Evolutionary conservation across 148 eudicot genomes (phyloP).

Genomic region (Vaccinium macrocarpon): DNA sequence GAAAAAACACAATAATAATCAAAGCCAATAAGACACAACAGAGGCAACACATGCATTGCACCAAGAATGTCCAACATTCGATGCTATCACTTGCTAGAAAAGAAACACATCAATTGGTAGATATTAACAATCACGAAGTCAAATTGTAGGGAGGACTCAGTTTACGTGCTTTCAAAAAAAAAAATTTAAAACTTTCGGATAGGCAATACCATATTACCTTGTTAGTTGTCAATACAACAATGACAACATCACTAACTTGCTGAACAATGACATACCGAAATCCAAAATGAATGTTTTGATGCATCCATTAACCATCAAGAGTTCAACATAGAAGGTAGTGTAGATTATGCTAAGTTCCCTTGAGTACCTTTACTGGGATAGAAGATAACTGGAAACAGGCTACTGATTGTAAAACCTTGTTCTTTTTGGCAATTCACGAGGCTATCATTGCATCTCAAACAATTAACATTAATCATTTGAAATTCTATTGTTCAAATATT

Average conservation of each 20-base stretch:
- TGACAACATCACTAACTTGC: neutral
- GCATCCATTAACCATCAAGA: too few relatives aligned
- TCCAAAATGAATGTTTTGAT: too few relatives aligned
- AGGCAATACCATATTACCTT: neutral
- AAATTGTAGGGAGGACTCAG: neutral
- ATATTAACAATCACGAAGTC: neutral
- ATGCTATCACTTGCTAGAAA: neutral
- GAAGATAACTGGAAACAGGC: neutral
- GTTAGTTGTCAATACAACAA: neutral
- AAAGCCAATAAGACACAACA: neutral
- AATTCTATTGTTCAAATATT: neutral
- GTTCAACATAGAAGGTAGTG: too few relatives aligned
- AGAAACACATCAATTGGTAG: neutral
- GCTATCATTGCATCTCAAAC: slow-evolving; percentile 6
- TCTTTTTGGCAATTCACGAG: neutral
- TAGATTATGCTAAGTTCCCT: neutral
- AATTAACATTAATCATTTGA: neutral
- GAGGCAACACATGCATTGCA: neutral
- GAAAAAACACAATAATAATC: neutral
- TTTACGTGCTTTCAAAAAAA: too few relatives aligned
- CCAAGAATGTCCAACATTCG: neutral
- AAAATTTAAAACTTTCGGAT: neutral
- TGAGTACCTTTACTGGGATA: neutral
- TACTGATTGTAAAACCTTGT: neutral
- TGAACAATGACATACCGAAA: neutral